Conservation (phyloP, 495 filamentous ascomycete genomes). For the Aspergillus olivimuriae region DNA sequence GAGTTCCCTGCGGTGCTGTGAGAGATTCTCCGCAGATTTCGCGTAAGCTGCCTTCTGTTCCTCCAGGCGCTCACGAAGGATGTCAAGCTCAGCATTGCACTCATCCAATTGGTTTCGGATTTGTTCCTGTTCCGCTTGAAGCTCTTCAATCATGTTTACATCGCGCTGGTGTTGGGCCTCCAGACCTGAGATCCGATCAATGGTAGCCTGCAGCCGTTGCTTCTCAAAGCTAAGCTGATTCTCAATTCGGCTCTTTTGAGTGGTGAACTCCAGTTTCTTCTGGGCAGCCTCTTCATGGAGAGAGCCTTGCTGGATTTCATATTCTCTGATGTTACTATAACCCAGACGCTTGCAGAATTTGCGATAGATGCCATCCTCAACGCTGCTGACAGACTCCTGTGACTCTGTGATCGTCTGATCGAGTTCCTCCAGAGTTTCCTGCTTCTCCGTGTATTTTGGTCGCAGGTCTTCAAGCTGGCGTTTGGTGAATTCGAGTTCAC, state of each 20-base stretch:
- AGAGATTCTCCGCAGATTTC: slow-evolving; percentile 69
- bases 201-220: slow-evolving; percentile 59
- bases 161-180: slow-evolving; percentile 62
- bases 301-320: slow-evolving; percentile 87
- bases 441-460: slow-evolving; percentile 71
- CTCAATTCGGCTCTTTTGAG: slow-evolving; percentile 74
- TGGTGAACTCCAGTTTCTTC: slow-evolving; percentile 78
- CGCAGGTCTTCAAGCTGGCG: slow-evolving; percentile 64
- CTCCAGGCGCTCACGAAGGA: slow-evolving; percentile 64
- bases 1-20: slow-evolving; percentile 72
- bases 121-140: slow-evolving; percentile 64
- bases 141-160: slow-evolving; percentile 55
- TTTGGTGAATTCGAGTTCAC: slow-evolving; percentile 68
- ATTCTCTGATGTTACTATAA: slow-evolving; percentile 83
- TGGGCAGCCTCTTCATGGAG: slow-evolving; percentile 81
- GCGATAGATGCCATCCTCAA: slow-evolving; percentile 84
- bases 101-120: slow-evolving; percentile 68
- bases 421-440: slow-evolving; percentile 59
- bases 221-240: slow-evolving; percentile 74
- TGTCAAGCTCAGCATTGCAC: slow-evolving; percentile 68
- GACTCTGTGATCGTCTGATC: slow-evolving; percentile 59
- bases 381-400: slow-evolving; percentile 69
- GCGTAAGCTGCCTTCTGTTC: slow-evolving; percentile 57
- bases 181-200: slow-evolving; percentile 60
- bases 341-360: slow-evolving; percentile 83